Evolutionary conservation across 1,139 yeast species (phyloP), one percentile per base, ranked within the genome.

Genomic region (Geotrichum phurueaensis): DNA sequence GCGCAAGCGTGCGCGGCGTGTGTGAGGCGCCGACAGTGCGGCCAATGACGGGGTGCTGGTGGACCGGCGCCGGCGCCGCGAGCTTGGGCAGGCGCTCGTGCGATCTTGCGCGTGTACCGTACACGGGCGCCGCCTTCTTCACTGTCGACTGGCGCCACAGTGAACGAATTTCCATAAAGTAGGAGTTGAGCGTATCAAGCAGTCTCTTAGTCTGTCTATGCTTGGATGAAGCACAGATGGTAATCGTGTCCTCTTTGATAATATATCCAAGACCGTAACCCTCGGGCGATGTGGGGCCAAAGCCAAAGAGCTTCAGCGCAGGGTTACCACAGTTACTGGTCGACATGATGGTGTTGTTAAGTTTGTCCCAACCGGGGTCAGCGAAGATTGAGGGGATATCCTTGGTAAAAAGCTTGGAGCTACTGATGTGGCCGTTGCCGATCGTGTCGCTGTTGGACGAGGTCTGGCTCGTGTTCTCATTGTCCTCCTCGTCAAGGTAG

Each of bases 231-330:
- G 89, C 95, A 72, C 96, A 90, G 51, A 91, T 84, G 1, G 96
- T 86, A 59, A 91, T 84, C 3, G 94, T 85, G 69, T 89, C 90
- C 62, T 84, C 90, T 72, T 91, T 89, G 69, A 91, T 87, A 68
- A 91, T 90, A 73, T 91, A 91, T 2, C 96, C 97, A 57, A 91
- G 81, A 31, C 97, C 97, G 75, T 88, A 91, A 18, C 97, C 97
- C 69, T 87, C 90, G 25, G 95, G 85, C 43, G 90, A 82, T 6
- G 89, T 92, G 2, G 97, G 97, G 4, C 97, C 97, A 75, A 91
- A 91, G 0, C 97, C 97, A 75, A 91, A 91, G 64, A 87, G 81
- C 67, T 92, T 82, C 65, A 91, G 79, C 1, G 96, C 84, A 6
- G 97, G 96, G 71, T 91, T 91, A 60, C 97, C 97, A 73, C 89